Evolutionary conservation across 805 yeast genomes (phyloP), one percentile per base, ranked within the genome.

Genomic region (Ogataea nitratoaversa): DNA sequence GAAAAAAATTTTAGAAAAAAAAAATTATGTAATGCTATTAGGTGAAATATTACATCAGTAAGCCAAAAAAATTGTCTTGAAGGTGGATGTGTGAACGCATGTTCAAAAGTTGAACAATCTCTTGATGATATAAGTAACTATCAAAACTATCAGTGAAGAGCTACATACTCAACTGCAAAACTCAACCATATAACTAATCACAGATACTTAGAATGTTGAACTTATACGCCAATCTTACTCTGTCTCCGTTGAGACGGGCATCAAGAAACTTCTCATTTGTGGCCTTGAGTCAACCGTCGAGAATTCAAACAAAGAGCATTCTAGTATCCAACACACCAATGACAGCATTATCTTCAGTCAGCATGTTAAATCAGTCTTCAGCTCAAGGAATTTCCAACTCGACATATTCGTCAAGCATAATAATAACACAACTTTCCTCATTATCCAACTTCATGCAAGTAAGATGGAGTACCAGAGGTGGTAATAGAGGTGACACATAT

Each of bases 401-500:
- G 24, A 42, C 38, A 37, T 49, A 47, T 34, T 38, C 56, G 4
- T 42, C 56, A 14, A 50, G 42, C 29, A 47, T 56, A 24, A 57
- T 64, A 32, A 40, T 44, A 37, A 39, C 49, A 16, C 39, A 28
- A 5, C 24, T 43, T 5, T 44, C 52, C 13, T 46, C 52, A 13
- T 29, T 50, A 6, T 14, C 46, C 19, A 42, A 37, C 20, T 52
- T 54, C 19, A 11, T 52, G 17, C 61, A 56, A 38, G 44, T 38
- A 39, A 59, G 67, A 52, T 61, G 65, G 58, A 59, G 62, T 29
- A 44, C 57, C 31, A 57, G 62, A 65, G 96, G 71, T 82, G 90
- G 84, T 82, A 87, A 60, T 29, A 79, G 96, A 67, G 98, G 99
- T 65, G 84, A 87, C 67, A 87, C 96, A 16, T 91, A 84, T 65